These are phyloP conservation scores for Tylopilus rubrobrunneus DNA, from an alignment of 768 basidiomycete species.

Conservation along the genomic window DNA sequence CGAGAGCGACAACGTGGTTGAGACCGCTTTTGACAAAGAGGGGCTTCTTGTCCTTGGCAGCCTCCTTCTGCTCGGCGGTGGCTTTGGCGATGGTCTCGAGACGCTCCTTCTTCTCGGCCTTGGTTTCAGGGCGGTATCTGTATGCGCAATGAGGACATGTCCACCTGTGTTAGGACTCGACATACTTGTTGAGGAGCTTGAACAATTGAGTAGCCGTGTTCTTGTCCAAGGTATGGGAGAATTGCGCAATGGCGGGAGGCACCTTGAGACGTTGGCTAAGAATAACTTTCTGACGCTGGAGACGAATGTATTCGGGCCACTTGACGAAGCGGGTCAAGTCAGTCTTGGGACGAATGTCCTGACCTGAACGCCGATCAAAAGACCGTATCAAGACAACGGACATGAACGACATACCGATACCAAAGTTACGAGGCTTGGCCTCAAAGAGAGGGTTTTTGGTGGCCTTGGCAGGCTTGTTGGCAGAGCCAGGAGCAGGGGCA, in stretches of 20 bases:
- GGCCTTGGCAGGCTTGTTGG: conserved; percentile 66
- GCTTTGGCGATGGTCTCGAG: conserved; percentile 74
- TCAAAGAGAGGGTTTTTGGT: conserved; percentile 98
- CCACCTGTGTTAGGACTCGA: neutral
- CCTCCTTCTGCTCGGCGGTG: conserved; percentile 75
- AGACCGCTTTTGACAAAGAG: conserved; percentile 94
- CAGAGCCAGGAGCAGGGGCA: conserved; percentile 78
- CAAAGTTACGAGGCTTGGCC: conserved; percentile 85
- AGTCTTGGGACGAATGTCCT: conserved; percentile 84
- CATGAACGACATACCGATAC: conserved; percentile 66
- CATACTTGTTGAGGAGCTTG: conserved; percentile 92
- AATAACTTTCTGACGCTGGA: conserved; percentile 98
- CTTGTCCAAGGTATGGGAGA: conserved; percentile 96
- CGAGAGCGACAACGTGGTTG: conserved; percentile 93
- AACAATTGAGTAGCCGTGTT: conserved; percentile 98
- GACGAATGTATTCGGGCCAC: conserved; percentile 98
- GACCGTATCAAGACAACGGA: neutral
- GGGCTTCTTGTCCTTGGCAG: conserved; percentile 87
- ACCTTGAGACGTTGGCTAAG: conserved; percentile 97
- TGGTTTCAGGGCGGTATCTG: conserved; percentile 83
- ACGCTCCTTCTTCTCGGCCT: conserved; percentile 96
- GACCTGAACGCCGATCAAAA: conserved; percentile 49
- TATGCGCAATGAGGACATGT: neutral
- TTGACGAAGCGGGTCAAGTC: conserved; percentile 98
- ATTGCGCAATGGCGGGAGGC: conserved; percentile 96